Percentiles rank a stretch among this genome's conserved stretches.
phyloP scores from a whole-genome alignment of 2,329 filamentous ascomycete genomes.

The Neofusicoccum laricinum region DNA sequence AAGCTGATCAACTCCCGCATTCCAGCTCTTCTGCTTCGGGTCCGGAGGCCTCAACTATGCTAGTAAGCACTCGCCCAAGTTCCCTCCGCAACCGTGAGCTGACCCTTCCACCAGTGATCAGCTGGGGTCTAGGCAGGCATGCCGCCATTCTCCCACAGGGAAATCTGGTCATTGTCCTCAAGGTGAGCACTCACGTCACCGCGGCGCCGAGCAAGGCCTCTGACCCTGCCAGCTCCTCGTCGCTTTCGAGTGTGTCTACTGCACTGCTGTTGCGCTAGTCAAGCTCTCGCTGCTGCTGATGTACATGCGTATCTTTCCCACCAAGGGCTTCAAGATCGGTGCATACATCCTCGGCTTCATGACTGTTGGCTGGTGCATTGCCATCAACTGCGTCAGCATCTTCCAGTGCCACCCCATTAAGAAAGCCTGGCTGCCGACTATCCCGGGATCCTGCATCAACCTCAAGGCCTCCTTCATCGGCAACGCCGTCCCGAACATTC shows the following conservation, averaged over 20 bases:
- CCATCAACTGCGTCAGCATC: constrained; percentile 49
- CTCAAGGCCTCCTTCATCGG: constrained; percentile 51
- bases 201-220: neutral
- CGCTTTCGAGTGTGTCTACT: constrained; percentile 49
- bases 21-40: constrained; percentile 8
- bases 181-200: neutral
- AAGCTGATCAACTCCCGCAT: neutral
- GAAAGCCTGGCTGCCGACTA: constrained; percentile 47
- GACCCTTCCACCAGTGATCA: constrained; percentile 16
- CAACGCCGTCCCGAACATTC: constrained; percentile 49
- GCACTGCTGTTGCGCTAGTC: constrained; percentile 49
- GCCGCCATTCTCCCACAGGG: constrained; percentile 11
- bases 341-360: constrained; percentile 43
- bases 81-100: neutral
- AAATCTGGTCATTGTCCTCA: constrained; percentile 15
- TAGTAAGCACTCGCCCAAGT: neutral
- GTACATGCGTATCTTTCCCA: constrained; percentile 53
- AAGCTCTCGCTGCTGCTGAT: constrained; percentile 52
- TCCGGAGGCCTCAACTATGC: constrained; percentile 6
- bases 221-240: constrained; percentile 39
- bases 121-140: constrained; percentile 22
- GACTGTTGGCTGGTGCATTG: constrained; percentile 48
- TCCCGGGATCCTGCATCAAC: constrained; percentile 50
- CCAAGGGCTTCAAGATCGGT: constrained; percentile 43
- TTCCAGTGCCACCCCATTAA: constrained; percentile 53